Evolutionary conservation across 495 filamentous ascomycete species (phyloP).

Genomic region (Penicillium pulvis): DNA sequence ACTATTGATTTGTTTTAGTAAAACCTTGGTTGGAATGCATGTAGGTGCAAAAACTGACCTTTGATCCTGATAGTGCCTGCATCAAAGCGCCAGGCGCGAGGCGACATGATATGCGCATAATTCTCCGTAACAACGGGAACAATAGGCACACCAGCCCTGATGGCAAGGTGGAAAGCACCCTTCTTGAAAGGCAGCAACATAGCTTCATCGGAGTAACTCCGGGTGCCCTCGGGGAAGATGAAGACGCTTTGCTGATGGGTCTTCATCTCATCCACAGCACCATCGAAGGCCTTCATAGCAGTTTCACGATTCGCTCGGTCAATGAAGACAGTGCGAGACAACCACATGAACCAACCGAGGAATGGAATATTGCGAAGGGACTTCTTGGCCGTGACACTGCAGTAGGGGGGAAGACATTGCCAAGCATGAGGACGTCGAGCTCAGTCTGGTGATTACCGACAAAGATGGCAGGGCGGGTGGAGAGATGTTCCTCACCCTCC

Average conservation of each 20-base stretch:
- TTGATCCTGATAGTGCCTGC: conserved; percentile 77
- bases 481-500: conserved; percentile 65
- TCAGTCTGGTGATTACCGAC: conserved; percentile 94
- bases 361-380: conserved; percentile 79
- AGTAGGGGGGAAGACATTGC: conserved; percentile 86
- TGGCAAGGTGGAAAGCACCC: conserved; percentile 93
- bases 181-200: conserved; percentile 92
- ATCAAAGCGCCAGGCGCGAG: conserved; percentile 68
- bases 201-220: conserved; percentile 82
- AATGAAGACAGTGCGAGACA: conserved; percentile 92
- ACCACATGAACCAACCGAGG: conserved; percentile 94
- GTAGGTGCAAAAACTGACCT: conserved; percentile 51
- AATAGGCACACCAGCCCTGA: conserved; percentile 91
- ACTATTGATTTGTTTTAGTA: conserved; percentile 49
- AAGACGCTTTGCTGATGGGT: conserved; percentile 80
- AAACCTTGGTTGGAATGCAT: background rate
- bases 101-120: conserved; percentile 80
- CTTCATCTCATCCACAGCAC: conserved; percentile 78
- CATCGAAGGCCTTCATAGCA: conserved; percentile 82
- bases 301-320: conserved; percentile 79
- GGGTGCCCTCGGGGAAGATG: conserved; percentile 92
- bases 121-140: conserved; percentile 84
- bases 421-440: conserved; percentile 90
- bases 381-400: conserved; percentile 91
- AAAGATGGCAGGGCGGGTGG: conserved; percentile 81